These are phyloP conservation scores for Periconia sp. DNA, from an alignment of 2,329 filamentous ascomycete genomes.

Conservation along the genomic window DNA sequence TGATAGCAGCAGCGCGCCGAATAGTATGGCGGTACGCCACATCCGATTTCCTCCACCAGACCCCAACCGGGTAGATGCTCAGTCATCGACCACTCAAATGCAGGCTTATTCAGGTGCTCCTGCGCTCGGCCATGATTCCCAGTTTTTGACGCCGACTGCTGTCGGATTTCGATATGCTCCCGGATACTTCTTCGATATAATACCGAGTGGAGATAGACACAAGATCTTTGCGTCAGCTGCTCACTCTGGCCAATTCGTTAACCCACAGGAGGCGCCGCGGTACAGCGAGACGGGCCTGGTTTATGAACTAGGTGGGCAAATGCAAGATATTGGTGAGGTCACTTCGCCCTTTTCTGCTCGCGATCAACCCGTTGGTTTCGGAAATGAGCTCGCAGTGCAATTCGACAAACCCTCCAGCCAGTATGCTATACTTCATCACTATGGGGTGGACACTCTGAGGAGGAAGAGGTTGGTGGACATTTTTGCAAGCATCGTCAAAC, in stretches of 20 bases:
- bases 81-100: slow-evolving; percentile 27
- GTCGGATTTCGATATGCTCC: slow-evolving; percentile 69
- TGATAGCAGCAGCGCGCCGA: slow-evolving; percentile 69
- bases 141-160: slow-evolving; percentile 40
- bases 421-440: slow-evolving; percentile 88
- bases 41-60: slow-evolving; percentile 81
- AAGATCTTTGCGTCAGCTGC: slow-evolving; percentile 81
- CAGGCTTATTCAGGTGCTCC: slow-evolving; percentile 31
- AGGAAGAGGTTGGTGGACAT: slow-evolving; percentile 86
- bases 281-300: slow-evolving; percentile 81
- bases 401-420: slow-evolving; percentile 83
- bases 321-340: slow-evolving; percentile 77
- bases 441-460: slow-evolving; percentile 82
- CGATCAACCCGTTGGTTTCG: slow-evolving; percentile 74
- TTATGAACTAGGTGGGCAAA: slow-evolving; percentile 72
- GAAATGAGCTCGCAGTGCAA: slow-evolving; percentile 95
- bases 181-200: slow-evolving; percentile 88
- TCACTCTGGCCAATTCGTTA: slow-evolving; percentile 81
- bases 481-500: slow-evolving; percentile 79
- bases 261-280: slow-evolving; percentile 54
- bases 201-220: slow-evolving; percentile 65
- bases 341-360: slow-evolving; percentile 66
- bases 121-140: slow-evolving; percentile 31
- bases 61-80: slow-evolving; percentile 28
- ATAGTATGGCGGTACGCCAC: slow-evolving; percentile 96